phyloP scores from a whole-genome alignment of 164 flowering plant genomes.

The Sedum album region DNA sequence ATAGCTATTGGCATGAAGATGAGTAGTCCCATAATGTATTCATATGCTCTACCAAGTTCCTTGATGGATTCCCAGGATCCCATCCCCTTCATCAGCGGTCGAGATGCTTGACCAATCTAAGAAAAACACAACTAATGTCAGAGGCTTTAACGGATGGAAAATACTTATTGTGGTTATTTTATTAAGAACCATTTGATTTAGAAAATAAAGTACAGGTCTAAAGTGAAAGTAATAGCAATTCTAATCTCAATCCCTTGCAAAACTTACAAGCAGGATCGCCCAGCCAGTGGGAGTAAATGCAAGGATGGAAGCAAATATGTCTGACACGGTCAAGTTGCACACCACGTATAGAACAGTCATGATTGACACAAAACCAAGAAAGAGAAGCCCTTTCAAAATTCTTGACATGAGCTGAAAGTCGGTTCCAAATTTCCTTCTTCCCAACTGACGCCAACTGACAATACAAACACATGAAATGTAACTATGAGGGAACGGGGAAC shows the following conservation, averaged over 20 bases:
- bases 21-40: constrained; percentile 74
- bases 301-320: constrained; percentile 65
- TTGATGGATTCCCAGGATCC: constrained; percentile 77
- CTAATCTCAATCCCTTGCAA: no score
- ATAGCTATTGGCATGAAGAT: constrained; percentile 78
- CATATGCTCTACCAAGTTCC: constrained; percentile 80
- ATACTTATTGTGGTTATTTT: no score
- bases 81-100: constrained; percentile 39
- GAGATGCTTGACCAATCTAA: constrained; percentile 83
- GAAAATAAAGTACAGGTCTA: no score
- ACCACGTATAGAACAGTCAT: constrained; percentile 84
- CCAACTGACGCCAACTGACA: constrained; percentile 93
- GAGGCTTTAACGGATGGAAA: not conserved
- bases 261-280: constrained; percentile 90
- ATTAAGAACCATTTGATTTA: not conserved
- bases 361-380: constrained; percentile 74
- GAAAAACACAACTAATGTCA: not conserved
- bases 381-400: constrained; percentile 80
- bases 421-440: constrained; percentile 70
- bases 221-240: no score
- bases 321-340: constrained; percentile 61
- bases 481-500: no score
- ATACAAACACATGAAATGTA: not conserved
- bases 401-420: constrained; percentile 98
- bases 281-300: constrained; percentile 96